These are phyloP conservation scores for Apophysomyces sp. DNA, from an alignment of 371 early-diverging fungal genomes.

Conservation along the genomic window DNA sequence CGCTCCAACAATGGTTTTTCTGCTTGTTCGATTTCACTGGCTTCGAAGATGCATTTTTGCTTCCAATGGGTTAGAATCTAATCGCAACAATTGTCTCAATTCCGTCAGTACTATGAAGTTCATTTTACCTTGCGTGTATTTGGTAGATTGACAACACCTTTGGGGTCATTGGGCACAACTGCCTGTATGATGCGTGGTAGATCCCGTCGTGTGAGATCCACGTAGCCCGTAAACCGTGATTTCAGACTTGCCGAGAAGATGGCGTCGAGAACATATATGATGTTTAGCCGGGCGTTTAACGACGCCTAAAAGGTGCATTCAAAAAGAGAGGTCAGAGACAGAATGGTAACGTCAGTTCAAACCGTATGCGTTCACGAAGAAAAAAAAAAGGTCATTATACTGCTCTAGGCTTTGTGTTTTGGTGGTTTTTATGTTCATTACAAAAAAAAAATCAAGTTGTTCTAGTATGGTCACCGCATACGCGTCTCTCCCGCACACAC, in stretches of 20 bases:
- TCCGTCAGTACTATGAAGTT: too few species aligned
- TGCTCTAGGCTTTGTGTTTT: not conserved
- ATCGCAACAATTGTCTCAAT: not conserved
- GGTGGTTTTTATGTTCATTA: conserved; percentile 7
- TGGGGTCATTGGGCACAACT: conserved; percentile 62
- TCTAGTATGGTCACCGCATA: not conserved
- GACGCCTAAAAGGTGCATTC: conserved; percentile 43
- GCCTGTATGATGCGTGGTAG: conserved; percentile 54
- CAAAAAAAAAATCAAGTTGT: not conserved
- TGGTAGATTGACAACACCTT: conserved; percentile 71
- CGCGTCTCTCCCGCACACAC: not conserved
- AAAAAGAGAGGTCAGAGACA: conserved; percentile 2
- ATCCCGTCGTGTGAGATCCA: conserved; percentile 59
- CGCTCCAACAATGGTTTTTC: conserved; percentile 48
- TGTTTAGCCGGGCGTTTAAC: conserved; percentile 66
- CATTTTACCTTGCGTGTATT: conserved; percentile 62
- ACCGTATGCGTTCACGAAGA: not conserved
- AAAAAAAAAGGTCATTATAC: conserved; percentile 10
- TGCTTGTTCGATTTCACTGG: conserved; percentile 41
- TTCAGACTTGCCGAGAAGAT: conserved; percentile 62
- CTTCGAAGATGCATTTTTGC: conserved; percentile 36
- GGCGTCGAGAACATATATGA: conserved; percentile 75
- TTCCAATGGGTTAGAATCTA: conserved; percentile 52
- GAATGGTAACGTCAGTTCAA: conserved; percentile 1
- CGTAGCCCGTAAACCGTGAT: conserved; percentile 55